Evolutionary conservation across 805 yeast species (phyloP).

Genomic region (Teunomyces pallodes): DNA sequence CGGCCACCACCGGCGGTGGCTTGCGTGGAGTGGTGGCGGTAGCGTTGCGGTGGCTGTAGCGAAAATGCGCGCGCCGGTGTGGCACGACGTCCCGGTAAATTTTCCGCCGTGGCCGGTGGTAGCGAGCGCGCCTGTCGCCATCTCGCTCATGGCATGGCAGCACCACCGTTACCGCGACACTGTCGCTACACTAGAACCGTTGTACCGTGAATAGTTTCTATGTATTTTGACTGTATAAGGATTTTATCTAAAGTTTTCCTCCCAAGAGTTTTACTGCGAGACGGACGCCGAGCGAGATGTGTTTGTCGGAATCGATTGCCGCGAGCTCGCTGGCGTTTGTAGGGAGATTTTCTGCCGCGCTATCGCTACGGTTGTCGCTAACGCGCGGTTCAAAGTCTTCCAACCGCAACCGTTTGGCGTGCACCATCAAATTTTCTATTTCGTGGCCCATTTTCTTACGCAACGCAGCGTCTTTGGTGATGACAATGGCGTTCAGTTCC

Average conservation of each 20-base stretch:
- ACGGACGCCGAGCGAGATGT: constrained; percentile 60
- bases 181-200: background rate
- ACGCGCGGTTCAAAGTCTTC: constrained; percentile 53
- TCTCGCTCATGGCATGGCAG: background rate
- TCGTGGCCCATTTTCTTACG: constrained; percentile 60
- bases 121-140: background rate
- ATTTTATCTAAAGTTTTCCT: constrained; percentile 41
- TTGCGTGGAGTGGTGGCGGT: background rate
- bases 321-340: background rate
- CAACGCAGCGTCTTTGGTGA: constrained; percentile 65
- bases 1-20: constrained; percentile 12
- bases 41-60: constrained; percentile 6
- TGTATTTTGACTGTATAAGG: constrained; percentile 14
- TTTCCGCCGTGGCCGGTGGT: constrained; percentile 14
- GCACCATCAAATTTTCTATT: constrained; percentile 53
- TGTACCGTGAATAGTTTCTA: background rate
- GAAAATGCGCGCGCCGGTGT: constrained; percentile 8
- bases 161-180: background rate
- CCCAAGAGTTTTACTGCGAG: constrained; percentile 65
- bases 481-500: constrained; percentile 79
- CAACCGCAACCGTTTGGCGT: constrained; percentile 52
- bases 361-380: constrained; percentile 10
- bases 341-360: constrained; percentile 5
- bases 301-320: constrained; percentile 39
- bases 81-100: constrained; percentile 22